Percentiles rank a stretch among this genome's conserved stretches.
phyloP scores from a whole-genome alignment of 805 yeast genomes.

The Sungouiella thailandica region DNA sequence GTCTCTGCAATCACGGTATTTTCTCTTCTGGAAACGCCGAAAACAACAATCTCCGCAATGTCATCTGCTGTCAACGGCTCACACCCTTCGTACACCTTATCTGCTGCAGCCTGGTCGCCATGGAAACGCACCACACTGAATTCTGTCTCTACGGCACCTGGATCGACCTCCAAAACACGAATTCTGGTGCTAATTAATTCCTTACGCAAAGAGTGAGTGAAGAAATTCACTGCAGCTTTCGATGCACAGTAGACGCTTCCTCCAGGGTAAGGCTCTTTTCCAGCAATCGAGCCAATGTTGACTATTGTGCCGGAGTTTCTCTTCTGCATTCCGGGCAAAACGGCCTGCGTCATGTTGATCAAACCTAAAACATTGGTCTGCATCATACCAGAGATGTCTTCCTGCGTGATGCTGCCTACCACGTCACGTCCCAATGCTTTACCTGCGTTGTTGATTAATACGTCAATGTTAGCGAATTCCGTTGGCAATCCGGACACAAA shows the following conservation, averaged over 20 bases:
- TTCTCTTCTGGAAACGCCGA: conserved; percentile 28
- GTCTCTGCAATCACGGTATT: conserved; percentile 37
- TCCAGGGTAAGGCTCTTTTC: conserved; percentile 35
- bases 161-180: conserved; percentile 36
- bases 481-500: conserved; percentile 26
- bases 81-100: conserved; percentile 30
- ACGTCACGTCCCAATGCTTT: conserved; percentile 31
- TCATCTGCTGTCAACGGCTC: conserved; percentile 32
- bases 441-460: conserved; percentile 37
- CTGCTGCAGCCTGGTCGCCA: conserved; percentile 29
- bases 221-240: conserved; percentile 33
- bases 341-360: conserved; percentile 32
- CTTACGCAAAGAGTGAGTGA: conserved; percentile 31
- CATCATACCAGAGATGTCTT: conserved; percentile 33
- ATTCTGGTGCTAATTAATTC: conserved; percentile 32
- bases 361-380: conserved; percentile 35
- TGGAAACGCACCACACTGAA: conserved; percentile 31
- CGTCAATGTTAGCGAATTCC: conserved; percentile 34
- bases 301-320: conserved; percentile 34
- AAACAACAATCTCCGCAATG: conserved; percentile 36
- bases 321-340: conserved; percentile 32
- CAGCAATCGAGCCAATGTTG: conserved; percentile 36
- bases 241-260: conserved; percentile 37
- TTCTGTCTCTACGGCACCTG: conserved; percentile 39
- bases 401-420: conserved; percentile 27